Evolutionary conservation across 1,284 basidiomycete species (phyloP), one percentile per base, ranked within the genome.

Genomic region (Microbotryum saponariae): DNA sequence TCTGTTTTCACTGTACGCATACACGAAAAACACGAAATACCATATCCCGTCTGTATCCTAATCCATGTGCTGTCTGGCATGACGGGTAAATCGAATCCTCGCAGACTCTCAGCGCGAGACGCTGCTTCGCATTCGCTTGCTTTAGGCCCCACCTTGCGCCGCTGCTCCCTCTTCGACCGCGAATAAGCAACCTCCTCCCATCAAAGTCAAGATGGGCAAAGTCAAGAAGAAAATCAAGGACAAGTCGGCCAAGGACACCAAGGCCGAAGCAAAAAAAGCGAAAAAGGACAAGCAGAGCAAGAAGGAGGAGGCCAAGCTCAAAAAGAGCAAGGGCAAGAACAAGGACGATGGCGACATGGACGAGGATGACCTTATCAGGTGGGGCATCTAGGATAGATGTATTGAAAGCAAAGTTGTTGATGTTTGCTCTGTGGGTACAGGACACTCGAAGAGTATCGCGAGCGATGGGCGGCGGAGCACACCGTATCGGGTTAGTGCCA

Each of bases 351-450:
- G 81, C 29, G 77, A 75, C 33, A 82, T 82, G 37, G 83, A 86
- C 63, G 86, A 88, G 64, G 80, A 88, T 65, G 87, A 91, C 76
- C 79, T 91, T 9, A 88, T 91, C 70, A 81, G 37, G 37, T 42
- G 37, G 14, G 14, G 16, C 12, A 42, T 31, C 31, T 10, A 42
- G 37, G 12, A 18, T 12, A 42, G 14, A 18, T 3, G 5, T 2
- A 10, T 16, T 42, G 37, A 16, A 12, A 16, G 6, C 18, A 2
- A 16, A 42, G 3, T 1, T 12, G 37, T 16, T 42, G 37, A 42
- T 42, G 37, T 16, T 42, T 42, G 14, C 31, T 42, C 18, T 12
- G 37, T 12, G 37, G 37, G 37, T 14, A 18, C 37, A 42, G 79
- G 6, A 89, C 91, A 64, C 80, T 91, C 29, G 87, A 88, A 58